phyloP scores from a whole-genome alignment of 2,329 filamentous ascomycete species.

The Pestalotiopsis fici region DNA sequence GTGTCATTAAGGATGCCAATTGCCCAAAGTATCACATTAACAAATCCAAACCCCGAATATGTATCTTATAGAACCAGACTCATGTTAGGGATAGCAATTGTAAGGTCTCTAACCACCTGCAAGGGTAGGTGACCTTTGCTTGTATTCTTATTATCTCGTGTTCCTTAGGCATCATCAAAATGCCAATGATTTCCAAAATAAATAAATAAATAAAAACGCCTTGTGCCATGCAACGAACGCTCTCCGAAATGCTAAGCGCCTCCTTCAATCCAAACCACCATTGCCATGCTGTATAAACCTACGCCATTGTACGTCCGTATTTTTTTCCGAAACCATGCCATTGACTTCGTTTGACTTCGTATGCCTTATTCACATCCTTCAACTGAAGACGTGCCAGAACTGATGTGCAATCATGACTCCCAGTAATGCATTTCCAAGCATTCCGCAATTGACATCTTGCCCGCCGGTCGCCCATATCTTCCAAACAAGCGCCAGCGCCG shows the following conservation, averaged over 20 bases:
- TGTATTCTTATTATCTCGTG: background rate
- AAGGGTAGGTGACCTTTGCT: background rate
- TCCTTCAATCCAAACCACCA: background rate
- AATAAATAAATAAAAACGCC: no score
- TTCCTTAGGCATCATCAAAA: background rate
- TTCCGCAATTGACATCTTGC: conserved; percentile 17
- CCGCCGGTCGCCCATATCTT: conserved; percentile 25
- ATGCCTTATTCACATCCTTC: background rate
- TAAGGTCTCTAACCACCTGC: no score
- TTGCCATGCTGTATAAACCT: background rate
- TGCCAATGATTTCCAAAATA: background rate
- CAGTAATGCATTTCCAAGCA: conserved; percentile 28
- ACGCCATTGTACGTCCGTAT: background rate
- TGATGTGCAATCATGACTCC: conserved; percentile 29
- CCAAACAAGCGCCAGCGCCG: conserved; percentile 26
- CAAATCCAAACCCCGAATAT: no score
- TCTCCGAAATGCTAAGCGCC: background rate
- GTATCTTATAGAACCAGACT: no score
- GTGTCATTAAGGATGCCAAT: no score
- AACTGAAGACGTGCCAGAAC: conserved; percentile 29
- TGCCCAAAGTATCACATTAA: no score
- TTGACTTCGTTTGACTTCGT: background rate
- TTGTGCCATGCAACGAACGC: background rate
- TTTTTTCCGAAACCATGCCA: background rate
- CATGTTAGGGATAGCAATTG: no score